Percentiles rank a stretch among this genome's conserved stretches.
phyloP scores from a whole-genome alignment of 331 rosid species.

The Quercus phellos region DNA sequence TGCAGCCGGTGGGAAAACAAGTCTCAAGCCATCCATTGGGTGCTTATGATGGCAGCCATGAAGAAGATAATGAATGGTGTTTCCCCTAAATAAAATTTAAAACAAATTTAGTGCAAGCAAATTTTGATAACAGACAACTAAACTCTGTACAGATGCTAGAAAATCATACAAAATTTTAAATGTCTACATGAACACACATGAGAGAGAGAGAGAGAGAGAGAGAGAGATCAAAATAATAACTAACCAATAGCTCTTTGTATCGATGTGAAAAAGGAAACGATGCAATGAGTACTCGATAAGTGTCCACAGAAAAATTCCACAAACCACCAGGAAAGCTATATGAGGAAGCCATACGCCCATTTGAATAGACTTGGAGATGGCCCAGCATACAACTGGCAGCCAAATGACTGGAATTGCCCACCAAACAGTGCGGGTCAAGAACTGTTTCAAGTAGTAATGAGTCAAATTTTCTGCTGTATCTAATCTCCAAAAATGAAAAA shows the following conservation, averaged over 20 bases:
- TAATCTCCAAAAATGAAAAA: background rate
- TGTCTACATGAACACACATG: background rate
- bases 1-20: constrained; percentile 92
- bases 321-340: constrained; percentile 40
- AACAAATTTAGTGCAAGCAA: background rate
- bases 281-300: constrained; percentile 77
- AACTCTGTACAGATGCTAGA: background rate
- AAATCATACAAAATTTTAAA: background rate
- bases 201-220: background rate
- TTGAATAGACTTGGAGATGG: constrained; percentile 43
- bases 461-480: constrained; percentile 20
- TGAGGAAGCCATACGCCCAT: constrained; percentile 64
- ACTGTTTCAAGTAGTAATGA: constrained; percentile 52
- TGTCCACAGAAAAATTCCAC: constrained; percentile 75
- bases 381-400: constrained; percentile 80
- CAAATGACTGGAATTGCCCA: constrained; percentile 91
- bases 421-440: constrained; percentile 85
- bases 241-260: constrained; percentile 88
- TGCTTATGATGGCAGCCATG: constrained; percentile 99
- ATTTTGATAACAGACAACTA: background rate
- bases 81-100: constrained; percentile 56
- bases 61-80: constrained; percentile 81
- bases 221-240: constrained; percentile 19
- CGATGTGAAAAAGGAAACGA: constrained; percentile 88
- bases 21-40: constrained; percentile 95